Evolutionary conservation across 441 rosid species (phyloP).

Genomic region (Aquilaria agallochum): DNA sequence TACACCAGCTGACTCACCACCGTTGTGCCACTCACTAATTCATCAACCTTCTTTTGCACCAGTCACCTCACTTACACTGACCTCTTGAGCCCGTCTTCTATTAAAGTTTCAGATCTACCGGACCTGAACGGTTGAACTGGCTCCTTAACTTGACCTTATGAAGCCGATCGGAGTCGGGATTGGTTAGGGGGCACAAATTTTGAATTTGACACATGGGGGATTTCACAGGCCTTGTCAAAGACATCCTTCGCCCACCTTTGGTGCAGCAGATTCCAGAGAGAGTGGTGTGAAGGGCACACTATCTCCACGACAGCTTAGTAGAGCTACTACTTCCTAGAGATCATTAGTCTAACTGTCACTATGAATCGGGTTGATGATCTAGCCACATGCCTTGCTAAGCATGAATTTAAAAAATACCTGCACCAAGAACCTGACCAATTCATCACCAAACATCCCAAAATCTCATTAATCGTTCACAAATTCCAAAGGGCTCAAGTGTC

Average conservation of each 20-base stretch:
- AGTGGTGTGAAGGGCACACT: conserved; percentile 17
- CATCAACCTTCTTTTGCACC: background rate
- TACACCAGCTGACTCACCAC: conserved; percentile 10
- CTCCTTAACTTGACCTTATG: conserved; percentile 21
- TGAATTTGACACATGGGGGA: conserved; percentile 33
- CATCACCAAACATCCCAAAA: background rate
- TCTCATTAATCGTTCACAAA: background rate
- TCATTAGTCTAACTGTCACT: conserved; percentile 26
- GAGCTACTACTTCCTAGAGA: conserved; percentile 22
- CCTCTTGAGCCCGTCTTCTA: conserved; percentile 6
- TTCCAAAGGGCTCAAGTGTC: too few relatives aligned
- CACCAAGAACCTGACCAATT: background rate
- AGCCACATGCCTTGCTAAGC: conserved; percentile 31
- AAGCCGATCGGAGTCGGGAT: conserved; percentile 11
- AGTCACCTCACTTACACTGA: background rate
- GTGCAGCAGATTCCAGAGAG: conserved; percentile 13
- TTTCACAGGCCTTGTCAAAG: conserved; percentile 19
- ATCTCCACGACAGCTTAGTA: conserved; percentile 30
- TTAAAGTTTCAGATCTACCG: conserved; percentile 10
- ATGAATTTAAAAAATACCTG: conserved; percentile 28
- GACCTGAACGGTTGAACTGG: conserved; percentile 24
- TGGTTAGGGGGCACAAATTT: conserved; percentile 8
- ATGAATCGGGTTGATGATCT: conserved; percentile 26
- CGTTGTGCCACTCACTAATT: conserved; percentile 5
- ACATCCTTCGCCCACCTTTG: background rate